Conservation (phyloP, 148 eudicot species). For the Limonium bicolor region DNA sequence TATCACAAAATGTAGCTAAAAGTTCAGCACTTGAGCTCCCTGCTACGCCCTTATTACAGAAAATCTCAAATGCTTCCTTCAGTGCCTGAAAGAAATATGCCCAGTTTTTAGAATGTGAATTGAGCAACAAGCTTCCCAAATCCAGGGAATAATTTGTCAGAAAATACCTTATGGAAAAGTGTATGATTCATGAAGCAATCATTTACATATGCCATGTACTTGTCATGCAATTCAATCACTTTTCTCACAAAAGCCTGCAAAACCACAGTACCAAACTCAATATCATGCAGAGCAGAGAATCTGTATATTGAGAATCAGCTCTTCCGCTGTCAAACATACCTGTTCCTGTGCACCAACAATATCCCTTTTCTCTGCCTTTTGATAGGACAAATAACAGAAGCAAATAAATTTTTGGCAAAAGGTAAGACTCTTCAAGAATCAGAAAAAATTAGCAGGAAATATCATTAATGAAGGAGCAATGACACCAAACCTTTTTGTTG, state of each 20-base stretch:
- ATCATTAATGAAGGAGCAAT: too few relatives aligned
- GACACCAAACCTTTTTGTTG: conserved; percentile 53
- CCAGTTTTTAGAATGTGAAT: not conserved
- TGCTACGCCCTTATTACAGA: conserved; percentile 82
- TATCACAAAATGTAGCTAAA: conserved; percentile 81
- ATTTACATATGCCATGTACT: conserved; percentile 67
- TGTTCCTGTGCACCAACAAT: conserved; percentile 67
- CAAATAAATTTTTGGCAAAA: too few relatives aligned
- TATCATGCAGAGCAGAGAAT: not conserved
- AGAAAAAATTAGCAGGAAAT: too few relatives aligned
- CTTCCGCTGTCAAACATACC: conserved; percentile 25
- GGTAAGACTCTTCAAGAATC: too few relatives aligned
- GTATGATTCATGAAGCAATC: conserved; percentile 64
- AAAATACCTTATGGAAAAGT: conserved; percentile 69
- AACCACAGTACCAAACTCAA: not conserved
- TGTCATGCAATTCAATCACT: conserved; percentile 82
- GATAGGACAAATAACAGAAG: not conserved
- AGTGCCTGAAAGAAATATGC: conserved; percentile 29
- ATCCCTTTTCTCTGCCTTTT: conserved; percentile 58
- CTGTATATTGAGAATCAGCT: too few relatives aligned
- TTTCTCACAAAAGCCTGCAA: conserved; percentile 64
- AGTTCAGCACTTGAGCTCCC: conserved; percentile 90
- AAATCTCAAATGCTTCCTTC: conserved; percentile 79
- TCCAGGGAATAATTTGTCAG: not conserved
- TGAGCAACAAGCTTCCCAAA: not conserved